Conservation (phyloP, 495 filamentous ascomycete species). For the Aspergillus cristatus region DNA sequence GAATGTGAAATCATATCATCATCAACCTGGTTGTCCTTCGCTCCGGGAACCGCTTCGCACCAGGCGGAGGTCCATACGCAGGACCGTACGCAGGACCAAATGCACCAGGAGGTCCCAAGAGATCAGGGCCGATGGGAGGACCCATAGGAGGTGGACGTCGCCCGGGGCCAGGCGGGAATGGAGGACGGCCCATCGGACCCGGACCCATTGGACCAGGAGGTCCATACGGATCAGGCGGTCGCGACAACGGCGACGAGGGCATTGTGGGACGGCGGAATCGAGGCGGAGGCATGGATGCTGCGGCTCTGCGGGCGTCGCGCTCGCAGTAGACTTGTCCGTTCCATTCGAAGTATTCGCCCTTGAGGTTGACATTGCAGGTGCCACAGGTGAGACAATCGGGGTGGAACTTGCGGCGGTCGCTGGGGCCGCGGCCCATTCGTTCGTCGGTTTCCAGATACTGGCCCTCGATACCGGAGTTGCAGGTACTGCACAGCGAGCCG, state of each 20-base stretch:
- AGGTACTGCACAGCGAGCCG: constrained; percentile 69
- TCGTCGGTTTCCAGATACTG: constrained; percentile 78
- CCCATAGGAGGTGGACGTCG: constrained; percentile 7
- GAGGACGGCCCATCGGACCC: constrained; percentile 1
- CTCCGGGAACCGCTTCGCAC: constrained; percentile 48
- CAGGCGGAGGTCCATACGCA: constrained; percentile 12
- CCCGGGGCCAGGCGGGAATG: constrained; percentile 6
- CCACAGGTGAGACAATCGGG: constrained; percentile 75
- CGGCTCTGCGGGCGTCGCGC: constrained; percentile 63
- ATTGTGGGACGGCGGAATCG: constrained; percentile 23
- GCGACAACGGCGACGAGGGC: constrained; percentile 20
- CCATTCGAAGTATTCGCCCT: constrained; percentile 65
- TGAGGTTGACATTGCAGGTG: constrained; percentile 41
- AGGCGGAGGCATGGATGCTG: constrained; percentile 31
- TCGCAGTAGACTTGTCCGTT: constrained; percentile 69
- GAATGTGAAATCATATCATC: constrained; percentile 56
- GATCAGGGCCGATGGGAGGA: constrained; percentile 18
- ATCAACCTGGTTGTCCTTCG: constrained; percentile 77
- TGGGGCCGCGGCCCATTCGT: constrained; percentile 24
- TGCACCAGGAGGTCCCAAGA: constrained; percentile 14
- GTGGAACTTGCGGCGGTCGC: constrained; percentile 71
- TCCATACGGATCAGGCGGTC: constrained; percentile 7
- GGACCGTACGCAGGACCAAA: constrained; percentile 20
- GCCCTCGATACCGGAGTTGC: constrained; percentile 82
- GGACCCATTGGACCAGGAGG: constrained; percentile 3